Base-by-base conservation (phyloP, 2,329 filamentous ascomycete genomes). In the Colletotrichum abscissum region DNA sequence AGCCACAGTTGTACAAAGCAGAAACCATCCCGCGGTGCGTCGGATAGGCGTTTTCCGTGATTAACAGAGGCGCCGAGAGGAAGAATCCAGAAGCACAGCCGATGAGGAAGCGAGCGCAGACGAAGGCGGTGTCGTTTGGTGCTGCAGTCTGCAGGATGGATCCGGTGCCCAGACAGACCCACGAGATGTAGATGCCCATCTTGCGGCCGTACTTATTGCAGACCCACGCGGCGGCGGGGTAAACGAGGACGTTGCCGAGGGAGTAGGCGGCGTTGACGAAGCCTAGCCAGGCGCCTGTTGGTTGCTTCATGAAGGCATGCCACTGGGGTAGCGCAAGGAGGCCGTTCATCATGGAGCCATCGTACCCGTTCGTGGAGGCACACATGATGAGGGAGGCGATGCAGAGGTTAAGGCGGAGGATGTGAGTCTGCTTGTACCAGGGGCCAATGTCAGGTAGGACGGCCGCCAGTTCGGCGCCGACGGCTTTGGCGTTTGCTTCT, bases 171-270 rank as follows among this genome's bases (percentile, higher is more conserved):
- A 69, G 52, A 22, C 60, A 19, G 1, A n/a, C 59, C 28, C 60
- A 65, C 0, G 42, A 52, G 49, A 72, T 38, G 2, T 62, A 74
- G 16, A 74, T 62, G 16, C 72, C 72, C 5, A 58, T 46, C 54
- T 74, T 74, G n/a, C 72, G 68, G 52, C 72, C 72, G 19, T 52
- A 72, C 9, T 52, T 26, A 19, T 74, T 74, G 54, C 68, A 72
- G 1, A 80, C 76, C 83, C 84, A 85, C 14, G 82, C 82, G n/a
- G 82, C 82, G 42, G 84, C 14, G 54, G 72, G 72, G 26, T 67
- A 74, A 0, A 33, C 72, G 5, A 72, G 76, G 63, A 85, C 83
- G 12, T 81, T 79, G 24, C 84, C 83, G 30, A 82, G 69, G 64
- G 82, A 81, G 80, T 81, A 84, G 54, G 64, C 42, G 0, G 63